Base-by-base conservation (phyloP, 805 yeast genomes). In the Wickerhamiella vanderwaltii region DNA sequence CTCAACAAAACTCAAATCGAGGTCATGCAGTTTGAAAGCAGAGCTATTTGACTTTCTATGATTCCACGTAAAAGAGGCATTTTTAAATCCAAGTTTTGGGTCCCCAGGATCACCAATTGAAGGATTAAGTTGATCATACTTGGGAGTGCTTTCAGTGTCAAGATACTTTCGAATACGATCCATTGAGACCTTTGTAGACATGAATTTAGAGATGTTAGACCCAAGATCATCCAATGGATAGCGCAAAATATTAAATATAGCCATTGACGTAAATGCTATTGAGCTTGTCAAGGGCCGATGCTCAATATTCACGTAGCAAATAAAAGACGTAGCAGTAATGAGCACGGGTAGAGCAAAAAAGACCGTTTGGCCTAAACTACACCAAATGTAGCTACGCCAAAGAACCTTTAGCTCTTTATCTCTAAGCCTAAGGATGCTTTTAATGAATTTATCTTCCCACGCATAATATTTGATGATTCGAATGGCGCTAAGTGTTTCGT, bases 381-480 rank as follows among this genome's bases (percentile, higher is more conserved):
- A 86, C 35, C 72, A 65, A 13, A 72, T 32, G 46, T 73, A 69
- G 59, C 95, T 71, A 49, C 63, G 56, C 44, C 68, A 66, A 57
- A 88, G 67, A 49, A 69, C 61, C 11, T 52, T 46, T 47, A 88
- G 61, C 63, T 88, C 98, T 39, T 77, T 75, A 28, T 72, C 71
- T 66, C 98, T 77, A 43, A 85, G 68, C 18, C 72, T 67, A 60
- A 75, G 60, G 45, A 88, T 81, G 32, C 71, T 75, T 39, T 77
- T 73, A 51, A 73, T 77, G 57, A 88, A 88, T 52, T 79, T 79
- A 32, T 75, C 71, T 61, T 88, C 98, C 98, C 98, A 88, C 1
- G 95, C 95, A 59, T 88, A 87, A 56, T 82, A 86, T 62, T 88
- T 88, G 66, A 88, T 80, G 53, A 88, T 85, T 58, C 97, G 73